Conservation (phyloP, 2,329 filamentous ascomycete genomes). For the Diaporthe batatas region DNA sequence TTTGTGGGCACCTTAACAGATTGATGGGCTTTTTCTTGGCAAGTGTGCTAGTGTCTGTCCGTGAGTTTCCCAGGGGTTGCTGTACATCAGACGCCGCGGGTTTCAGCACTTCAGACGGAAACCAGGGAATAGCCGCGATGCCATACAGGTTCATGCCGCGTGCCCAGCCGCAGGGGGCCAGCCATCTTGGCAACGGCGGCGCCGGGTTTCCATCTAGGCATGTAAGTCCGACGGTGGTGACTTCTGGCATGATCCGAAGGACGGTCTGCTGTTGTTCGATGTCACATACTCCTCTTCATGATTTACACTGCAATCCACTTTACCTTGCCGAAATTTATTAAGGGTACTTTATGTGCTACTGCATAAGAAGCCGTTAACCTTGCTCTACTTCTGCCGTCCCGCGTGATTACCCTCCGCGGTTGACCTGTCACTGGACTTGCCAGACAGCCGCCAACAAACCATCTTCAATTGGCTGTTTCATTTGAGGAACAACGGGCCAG, state of each 20-base stretch:
- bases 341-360: background rate
- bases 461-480: background rate
- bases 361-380: background rate
- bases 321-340: background rate
- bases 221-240: background rate
- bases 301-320: constrained; percentile 9
- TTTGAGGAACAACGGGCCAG: background rate
- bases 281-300: constrained; percentile 1
- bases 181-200: constrained; percentile 17
- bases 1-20: background rate
- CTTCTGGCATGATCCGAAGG: constrained; percentile 7
- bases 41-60: background rate
- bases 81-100: constrained; percentile 31
- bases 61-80: constrained; percentile 13
- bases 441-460: background rate
- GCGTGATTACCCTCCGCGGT: too few relatives aligned
- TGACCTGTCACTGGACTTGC: background rate
- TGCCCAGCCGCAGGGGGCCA: constrained; percentile 7
- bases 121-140: constrained; percentile 30
- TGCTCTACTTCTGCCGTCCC: background rate
- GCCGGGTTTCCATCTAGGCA: background rate
- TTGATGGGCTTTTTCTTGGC: background rate
- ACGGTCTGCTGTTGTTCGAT: background rate
- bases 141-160: constrained; percentile 25
- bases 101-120: constrained; percentile 31